Evolutionary conservation across 768 basidiomycete species (phyloP), one percentile per base, ranked within the genome.

Genomic region (Lactarius hengduanensis): DNA sequence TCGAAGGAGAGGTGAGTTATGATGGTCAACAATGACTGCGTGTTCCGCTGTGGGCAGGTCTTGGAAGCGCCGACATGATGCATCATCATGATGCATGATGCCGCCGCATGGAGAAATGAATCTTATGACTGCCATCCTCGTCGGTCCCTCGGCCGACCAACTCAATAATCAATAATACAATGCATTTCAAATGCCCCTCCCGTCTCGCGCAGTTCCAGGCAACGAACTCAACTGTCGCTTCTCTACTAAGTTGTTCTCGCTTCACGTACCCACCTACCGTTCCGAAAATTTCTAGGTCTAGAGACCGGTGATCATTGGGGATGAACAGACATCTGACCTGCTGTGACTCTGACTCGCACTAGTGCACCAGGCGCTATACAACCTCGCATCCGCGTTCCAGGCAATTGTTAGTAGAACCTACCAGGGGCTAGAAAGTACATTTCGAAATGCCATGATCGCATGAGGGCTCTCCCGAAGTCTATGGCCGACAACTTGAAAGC

Each of bases 51-150:
- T 18, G 34, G 20, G 30, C 55, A 32, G 3, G 8, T 7, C 55
- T 57, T 34, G 30, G 55, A 57, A 57, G 55, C 55, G 55, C 34
- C 55, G 22, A 26, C 47, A 26, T 50, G 47, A 50, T 50, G 13
- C n/a, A 40, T 34, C 34, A 34, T 34, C 11, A 38, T 16, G 15
- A 15, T 40, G 38, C 38, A 40, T 40, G 38, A 40, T 16, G 15
- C 38, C 13, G 38, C 38, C 15, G 38, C 38, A 40, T 40, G 41
- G 16, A 15, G 15, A 41, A 16, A 18, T 7, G 6, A 41, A 41
- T 18, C 41, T 30, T 18, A 41, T 41, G 41, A 41, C 41, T 7
- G 41, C 4, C 15, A 40, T 5, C 38, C 38, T 15, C 38, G 5
- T 15, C 15, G 38, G 38, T 40, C 38, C 15, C 15, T 40, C 38